Evolutionary conservation across 139 green algal species (phyloP), one percentile per base, ranked within the genome.

Genomic region (Chlamydomonas incerta): DNA sequence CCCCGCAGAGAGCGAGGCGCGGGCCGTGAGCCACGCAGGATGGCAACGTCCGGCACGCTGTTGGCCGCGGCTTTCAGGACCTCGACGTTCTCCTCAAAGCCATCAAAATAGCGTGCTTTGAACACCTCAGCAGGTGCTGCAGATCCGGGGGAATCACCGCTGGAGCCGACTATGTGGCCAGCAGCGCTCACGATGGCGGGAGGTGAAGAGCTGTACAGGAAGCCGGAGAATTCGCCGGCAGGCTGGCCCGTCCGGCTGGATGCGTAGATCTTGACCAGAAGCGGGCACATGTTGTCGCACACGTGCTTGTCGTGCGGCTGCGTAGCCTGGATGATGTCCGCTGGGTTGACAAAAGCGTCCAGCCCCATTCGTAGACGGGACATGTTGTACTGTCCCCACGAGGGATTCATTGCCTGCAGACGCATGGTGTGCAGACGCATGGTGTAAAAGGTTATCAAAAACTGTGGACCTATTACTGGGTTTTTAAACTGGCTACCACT

Each of bases 81-180:
- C 74, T 55, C 57, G 20, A 81, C 55, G 11, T 81, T 33, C 74
- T 81, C 55, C 55, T 81, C 74, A 69, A 81, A 81, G 57, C 57
- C 57, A 55, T 81, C 74, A 23, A 10, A 3, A 33, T 81, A 70
- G 5, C 31, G 55, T 28, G 74, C 74, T 4, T 34, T 69, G 74
- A 71, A 81, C 74, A 35, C 15, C 57, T 57, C 33, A 34, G 74
- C 31, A 67, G 17, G n/a, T 52, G 72, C 50, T 2, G 29, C 72
- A 35, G 1, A 57, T 33, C 55, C 74, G 0, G 74, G 55, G 55
- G 74, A 33, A 35, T 35, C 6, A 18, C 57, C 74, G 33, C 33
- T 81, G 74, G 15, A 55, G 57, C 57, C 55, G 74, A 69, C 74
- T 0, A 70, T 69, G 55, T 69, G 55, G 33, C 8, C 55, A 55